Evolutionary conservation across 495 filamentous ascomycete species (phyloP), one percentile per base, ranked within the genome.

Genomic region (Chaetomium tenue): DNA sequence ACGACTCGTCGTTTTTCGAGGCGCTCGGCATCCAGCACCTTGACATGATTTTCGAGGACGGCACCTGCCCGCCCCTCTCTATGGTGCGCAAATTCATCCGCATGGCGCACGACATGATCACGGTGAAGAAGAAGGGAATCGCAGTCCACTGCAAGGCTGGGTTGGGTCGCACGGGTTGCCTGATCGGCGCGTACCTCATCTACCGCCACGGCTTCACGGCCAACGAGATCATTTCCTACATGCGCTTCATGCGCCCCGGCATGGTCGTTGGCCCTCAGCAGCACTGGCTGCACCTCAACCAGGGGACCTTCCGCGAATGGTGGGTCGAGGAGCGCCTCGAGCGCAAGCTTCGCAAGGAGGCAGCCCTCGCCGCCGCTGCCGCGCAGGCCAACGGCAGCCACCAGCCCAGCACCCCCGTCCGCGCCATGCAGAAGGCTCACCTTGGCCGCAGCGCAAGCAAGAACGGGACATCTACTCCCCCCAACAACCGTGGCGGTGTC

Each of bases 191-290:
- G 37, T 98, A 99, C 75, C 82, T 99, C 30, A 97, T 99, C 70
- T 99, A 99, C 78, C 84, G 92, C 60, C 88, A 98, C 77, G 95
- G 92, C n/a, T 99, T 98, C 73, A 98, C 93, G 1, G 94, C 95
- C 40, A 97, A 97, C 73, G 94, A 99, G 76, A 85, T 97, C 68
- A 99, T 99, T 76, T 90, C 94, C 6, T 99, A 91, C 77, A 98
- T 99, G 94, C 87, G 94, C 64, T 99, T 99, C 78, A 99, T 98
- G 94, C 87, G 94, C 40, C 94, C 94, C 0, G 94, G 94, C 23
- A 99, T 99, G 94, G 94, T 99, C 2, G 94, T 99, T 39, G 94
- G 94, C 0, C 94, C 94, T n/a, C 94, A 99, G 71, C 94, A 99
- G 76, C 94, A 99, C 75, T 99, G 94, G 94, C 83, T 99, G 20